Evolutionary conservation across 164 flowering plant species (phyloP), one percentile per base, ranked within the genome.

Genomic region (Dillenia turbinata): DNA sequence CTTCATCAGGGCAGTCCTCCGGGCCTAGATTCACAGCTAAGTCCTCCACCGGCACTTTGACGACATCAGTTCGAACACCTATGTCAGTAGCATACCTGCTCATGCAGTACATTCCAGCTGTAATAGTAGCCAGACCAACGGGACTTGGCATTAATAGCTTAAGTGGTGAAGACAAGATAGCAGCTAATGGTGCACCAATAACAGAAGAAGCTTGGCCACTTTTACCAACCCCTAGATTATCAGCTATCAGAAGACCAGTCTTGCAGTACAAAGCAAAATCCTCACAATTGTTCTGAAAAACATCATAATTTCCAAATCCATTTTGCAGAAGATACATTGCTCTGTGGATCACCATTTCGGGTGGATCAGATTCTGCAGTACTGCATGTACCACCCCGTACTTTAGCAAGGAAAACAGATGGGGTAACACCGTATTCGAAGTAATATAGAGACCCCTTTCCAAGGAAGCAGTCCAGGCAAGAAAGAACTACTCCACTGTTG

Each of bases 341-440:
- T 33, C 99, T 74, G 74, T 95, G 92, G 67, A 92, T 70, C 7
- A 81, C 91, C 26, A 75, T 52, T 40, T 81, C 90, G 1, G 90
- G 73, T 12, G 86, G 77, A 61, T 95, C 99, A 9, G 96, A 81
- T 57, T 57, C 50, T 54, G 99, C 99, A 15, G 88, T 92, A 59
- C 97, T 87, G 77, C 99, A 95, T 4, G 97, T 89, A 24, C 99
- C 99, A n/a, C 99, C 99, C 45, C 98, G 85, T 13, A 95, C 73
- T 78, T 82, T 87, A 60, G 96, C 80, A 11, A 92, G 77, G 77
- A 92, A 95, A 55, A 74, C 71, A 0, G 90, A 75, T 11, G 93
- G 89, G 17, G 75, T 48, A 2, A 81, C 97, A 55, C 83, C 96
- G 62, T 92, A 95, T 56, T 95, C 87, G 33, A 95, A 95, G 74